phyloP scores from a whole-genome alignment of 2,329 filamentous ascomycete species.

The Clonostachys sp. region DNA sequence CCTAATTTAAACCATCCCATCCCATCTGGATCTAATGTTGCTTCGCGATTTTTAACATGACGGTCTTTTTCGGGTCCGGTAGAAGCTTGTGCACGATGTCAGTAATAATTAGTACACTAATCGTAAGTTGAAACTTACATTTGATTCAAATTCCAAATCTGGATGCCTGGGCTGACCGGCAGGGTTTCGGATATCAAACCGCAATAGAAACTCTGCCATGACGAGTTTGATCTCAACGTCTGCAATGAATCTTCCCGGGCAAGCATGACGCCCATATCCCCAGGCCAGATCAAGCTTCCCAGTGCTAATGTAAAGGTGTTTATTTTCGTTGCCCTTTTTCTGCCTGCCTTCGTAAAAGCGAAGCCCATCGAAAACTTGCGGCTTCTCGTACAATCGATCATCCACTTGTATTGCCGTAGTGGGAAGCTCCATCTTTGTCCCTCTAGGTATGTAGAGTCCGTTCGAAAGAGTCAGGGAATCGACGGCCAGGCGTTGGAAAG shows the following conservation, averaged over 20 bases:
- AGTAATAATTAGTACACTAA: too few relatives aligned
- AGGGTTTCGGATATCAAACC: too few relatives aligned
- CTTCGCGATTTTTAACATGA: neutral
- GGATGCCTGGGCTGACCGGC: too few relatives aligned
- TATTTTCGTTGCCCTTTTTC: slow-evolving; percentile 10
- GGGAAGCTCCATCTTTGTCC: slow-evolving; percentile 35
- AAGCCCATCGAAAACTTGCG: slow-evolving; percentile 35
- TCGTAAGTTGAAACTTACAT: too few relatives aligned
- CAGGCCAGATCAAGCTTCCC: slow-evolving; percentile 28
- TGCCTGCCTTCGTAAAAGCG: slow-evolving; percentile 36
- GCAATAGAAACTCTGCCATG: slow-evolving; percentile 30
- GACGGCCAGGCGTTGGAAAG: slow-evolving; percentile 45
- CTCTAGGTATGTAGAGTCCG: slow-evolving; percentile 43
- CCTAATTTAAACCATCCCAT: too few relatives aligned
- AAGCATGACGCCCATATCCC: slow-evolving; percentile 30
- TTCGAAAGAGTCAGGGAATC: slow-evolving; percentile 47
- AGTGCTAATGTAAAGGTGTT: slow-evolving; percentile 33
- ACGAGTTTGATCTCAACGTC: slow-evolving; percentile 39
- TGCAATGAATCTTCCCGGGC: slow-evolving; percentile 39
- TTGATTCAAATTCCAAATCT: too few relatives aligned
- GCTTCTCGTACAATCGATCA: slow-evolving; percentile 19
- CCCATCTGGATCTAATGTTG: too few relatives aligned
- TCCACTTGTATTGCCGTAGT: slow-evolving; percentile 28
- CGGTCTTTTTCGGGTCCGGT: neutral
- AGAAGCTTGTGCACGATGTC: neutral